A percentile compares a stretch with the other conserved stretches of the same genome.
Evolutionary conservation across 1,139 yeast species (phyloP).

Genomic region (Pichia sp.): DNA sequence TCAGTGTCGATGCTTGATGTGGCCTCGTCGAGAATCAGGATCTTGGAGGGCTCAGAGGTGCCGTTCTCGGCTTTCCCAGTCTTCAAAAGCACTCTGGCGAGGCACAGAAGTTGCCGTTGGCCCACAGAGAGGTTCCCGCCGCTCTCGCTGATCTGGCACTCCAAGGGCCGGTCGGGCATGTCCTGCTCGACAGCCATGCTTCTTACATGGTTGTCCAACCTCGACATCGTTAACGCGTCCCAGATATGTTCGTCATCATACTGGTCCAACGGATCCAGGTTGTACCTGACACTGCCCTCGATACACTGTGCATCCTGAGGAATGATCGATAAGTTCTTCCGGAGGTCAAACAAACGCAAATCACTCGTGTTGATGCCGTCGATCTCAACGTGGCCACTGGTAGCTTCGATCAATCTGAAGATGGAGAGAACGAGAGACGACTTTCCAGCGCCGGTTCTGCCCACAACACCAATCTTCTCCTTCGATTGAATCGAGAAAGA

Average conservation of each 20-base stretch:
- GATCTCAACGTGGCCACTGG: slow-evolving; percentile 47
- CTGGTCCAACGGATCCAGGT: slow-evolving; percentile 55
- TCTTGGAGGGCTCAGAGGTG: slow-evolving; percentile 44
- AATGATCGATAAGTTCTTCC: slow-evolving; percentile 55
- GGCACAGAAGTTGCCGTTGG: slow-evolving; percentile 70
- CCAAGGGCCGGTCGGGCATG: slow-evolving; percentile 33
- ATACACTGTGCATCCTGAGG: slow-evolving; percentile 70
- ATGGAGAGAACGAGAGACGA: slow-evolving; percentile 66
- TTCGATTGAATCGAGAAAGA: slow-evolving; percentile 48
- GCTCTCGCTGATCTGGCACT: slow-evolving; percentile 53
- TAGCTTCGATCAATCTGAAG: slow-evolving; percentile 70
- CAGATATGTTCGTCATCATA: slow-evolving; percentile 52
- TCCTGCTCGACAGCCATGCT: slow-evolving; percentile 33
- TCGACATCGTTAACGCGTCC: slow-evolving; percentile 51
- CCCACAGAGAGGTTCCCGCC: slow-evolving; percentile 76
- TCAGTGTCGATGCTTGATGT: slow-evolving; percentile 83
- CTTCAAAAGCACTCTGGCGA: slow-evolving; percentile 64
- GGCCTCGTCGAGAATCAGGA: slow-evolving; percentile 75
- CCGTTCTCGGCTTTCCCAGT: slow-evolving; percentile 19
- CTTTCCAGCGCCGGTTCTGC: slow-evolving; percentile 86
- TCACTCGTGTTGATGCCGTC: slow-evolving; percentile 47
- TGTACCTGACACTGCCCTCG: slow-evolving; percentile 57
- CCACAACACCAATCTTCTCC: slow-evolving; percentile 78
- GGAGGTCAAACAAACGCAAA: slow-evolving; percentile 46
- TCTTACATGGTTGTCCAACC: slow-evolving; percentile 45